These are phyloP conservation scores for Lepidium aucheri DNA, from an alignment of 345 rosid species.

Conservation along the genomic window DNA sequence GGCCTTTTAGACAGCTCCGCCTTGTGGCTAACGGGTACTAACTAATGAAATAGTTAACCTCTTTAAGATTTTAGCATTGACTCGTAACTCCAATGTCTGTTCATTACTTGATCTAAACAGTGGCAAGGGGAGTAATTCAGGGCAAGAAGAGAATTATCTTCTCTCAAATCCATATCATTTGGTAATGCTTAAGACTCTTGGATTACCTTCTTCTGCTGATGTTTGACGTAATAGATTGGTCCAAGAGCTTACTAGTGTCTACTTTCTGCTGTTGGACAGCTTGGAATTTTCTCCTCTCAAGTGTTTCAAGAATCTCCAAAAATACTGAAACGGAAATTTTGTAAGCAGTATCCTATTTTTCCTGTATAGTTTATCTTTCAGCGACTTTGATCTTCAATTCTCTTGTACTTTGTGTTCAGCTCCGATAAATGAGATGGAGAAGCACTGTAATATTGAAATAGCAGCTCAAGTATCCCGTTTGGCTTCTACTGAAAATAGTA, in stretches of 20 bases:
- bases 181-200: slow-evolving; percentile 41
- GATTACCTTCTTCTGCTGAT: neutral
- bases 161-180: slow-evolving; percentile 90
- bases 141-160: slow-evolving; percentile 82
- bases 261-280: slow-evolving; percentile 45
- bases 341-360: slow-evolving; percentile 32
- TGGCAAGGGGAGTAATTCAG: slow-evolving; percentile 70
- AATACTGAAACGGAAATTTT: slow-evolving; percentile 72
- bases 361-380: neutral
- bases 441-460: slow-evolving; percentile 89
- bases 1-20: slow-evolving; percentile 99
- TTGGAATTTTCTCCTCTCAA: slow-evolving; percentile 96
- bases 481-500: slow-evolving; percentile 36
- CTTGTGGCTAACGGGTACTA: slow-evolving; percentile 81
- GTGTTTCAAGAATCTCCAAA: slow-evolving; percentile 89
- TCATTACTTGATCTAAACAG: slow-evolving; percentile 33
- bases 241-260: slow-evolving; percentile 9
- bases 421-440: slow-evolving; percentile 76
- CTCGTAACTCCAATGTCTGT: slow-evolving; percentile 5
- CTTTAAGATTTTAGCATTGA: neutral
- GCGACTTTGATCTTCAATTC: slow-evolving; percentile 4
- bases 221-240: slow-evolving; percentile 2
- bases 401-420: slow-evolving; percentile 48
- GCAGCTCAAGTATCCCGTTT: slow-evolving; percentile 72
- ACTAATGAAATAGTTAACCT: neutral